Evolutionary conservation across 106 monocot species (phyloP).

Genomic region (Hemerocallis citrina): DNA sequence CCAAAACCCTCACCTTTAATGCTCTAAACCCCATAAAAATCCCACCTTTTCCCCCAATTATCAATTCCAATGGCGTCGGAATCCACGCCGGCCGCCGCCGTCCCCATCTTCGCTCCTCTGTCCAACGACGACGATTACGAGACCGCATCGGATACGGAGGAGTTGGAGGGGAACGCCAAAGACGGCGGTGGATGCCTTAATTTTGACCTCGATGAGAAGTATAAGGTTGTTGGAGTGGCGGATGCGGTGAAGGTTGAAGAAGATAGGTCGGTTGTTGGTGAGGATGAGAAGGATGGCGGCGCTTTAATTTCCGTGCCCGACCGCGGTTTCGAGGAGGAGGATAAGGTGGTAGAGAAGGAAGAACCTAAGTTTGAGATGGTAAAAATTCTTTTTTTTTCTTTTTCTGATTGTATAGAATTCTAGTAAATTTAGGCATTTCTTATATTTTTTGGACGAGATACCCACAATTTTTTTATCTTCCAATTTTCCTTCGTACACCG

Average conservation of each 20-base stretch:
- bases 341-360: constrained; percentile 2
- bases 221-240: not conserved
- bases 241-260: not conserved
- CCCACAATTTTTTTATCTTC: no score
- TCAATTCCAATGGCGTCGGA: not conserved
- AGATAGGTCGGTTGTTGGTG: not conserved
- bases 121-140: constrained; percentile 15
- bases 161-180: not conserved
- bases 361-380: not conserved
- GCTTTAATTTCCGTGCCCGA: not conserved
- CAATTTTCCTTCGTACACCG: no score
- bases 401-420: not conserved
- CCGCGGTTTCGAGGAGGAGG: not conserved
- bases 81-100: not conserved
- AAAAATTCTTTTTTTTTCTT: not conserved
- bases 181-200: not conserved
- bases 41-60: not conserved
- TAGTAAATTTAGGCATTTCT: no score
- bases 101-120: not conserved
- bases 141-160: constrained; percentile 12
- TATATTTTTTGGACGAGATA: no score
- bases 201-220: not conserved
- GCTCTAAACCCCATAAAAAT: not conserved
- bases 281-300: not conserved
- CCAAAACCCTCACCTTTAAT: not conserved